Conservation (phyloP, 129 eudicot genomes). For the Lactuca sativa region DNA sequence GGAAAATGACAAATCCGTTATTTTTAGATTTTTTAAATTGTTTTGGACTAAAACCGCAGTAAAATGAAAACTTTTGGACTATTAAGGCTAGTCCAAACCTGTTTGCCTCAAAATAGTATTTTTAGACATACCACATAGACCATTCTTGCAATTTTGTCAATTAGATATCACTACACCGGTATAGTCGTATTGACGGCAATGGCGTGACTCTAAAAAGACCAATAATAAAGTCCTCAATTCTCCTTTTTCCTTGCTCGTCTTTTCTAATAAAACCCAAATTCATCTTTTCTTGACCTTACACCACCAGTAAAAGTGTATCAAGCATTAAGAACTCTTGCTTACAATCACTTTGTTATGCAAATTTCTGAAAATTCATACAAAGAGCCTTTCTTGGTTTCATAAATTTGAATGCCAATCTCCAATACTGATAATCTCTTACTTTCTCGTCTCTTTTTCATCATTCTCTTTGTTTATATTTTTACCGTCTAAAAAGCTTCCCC, state of each 20-base stretch:
- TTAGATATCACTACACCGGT: background rate
- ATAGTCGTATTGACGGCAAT: conserved; percentile 2
- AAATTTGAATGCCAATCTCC: conserved; percentile 18
- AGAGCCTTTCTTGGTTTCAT: conserved; percentile 29
- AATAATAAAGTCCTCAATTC: background rate
- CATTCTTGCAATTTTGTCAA: too few species aligned
- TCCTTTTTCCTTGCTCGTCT: conserved; percentile 29
- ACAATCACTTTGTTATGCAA: conserved; percentile 23
- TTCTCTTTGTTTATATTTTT: conserved; percentile 25
- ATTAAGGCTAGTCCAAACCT: too few species aligned
- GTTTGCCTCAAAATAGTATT: too few species aligned
- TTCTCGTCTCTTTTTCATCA: conserved; percentile 17
- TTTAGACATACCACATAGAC: too few species aligned
- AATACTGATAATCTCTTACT: background rate
- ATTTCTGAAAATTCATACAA: conserved; percentile 10
- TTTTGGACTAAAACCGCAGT: too few species aligned
- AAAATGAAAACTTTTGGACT: too few species aligned
- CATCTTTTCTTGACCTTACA: conserved; percentile 30
- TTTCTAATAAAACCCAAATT: conserved; percentile 29
- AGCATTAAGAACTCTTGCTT: conserved; percentile 20
- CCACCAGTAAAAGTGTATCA: conserved; percentile 21
- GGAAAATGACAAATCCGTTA: too few species aligned
- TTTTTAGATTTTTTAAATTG: too few species aligned
- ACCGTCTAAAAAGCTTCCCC: conserved; percentile 9
- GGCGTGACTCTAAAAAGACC: conserved; percentile 40